Evolutionary conservation across 148 eudicot species (phyloP), one percentile per base, ranked within the genome.

Genomic region (Silene uniflora): DNA sequence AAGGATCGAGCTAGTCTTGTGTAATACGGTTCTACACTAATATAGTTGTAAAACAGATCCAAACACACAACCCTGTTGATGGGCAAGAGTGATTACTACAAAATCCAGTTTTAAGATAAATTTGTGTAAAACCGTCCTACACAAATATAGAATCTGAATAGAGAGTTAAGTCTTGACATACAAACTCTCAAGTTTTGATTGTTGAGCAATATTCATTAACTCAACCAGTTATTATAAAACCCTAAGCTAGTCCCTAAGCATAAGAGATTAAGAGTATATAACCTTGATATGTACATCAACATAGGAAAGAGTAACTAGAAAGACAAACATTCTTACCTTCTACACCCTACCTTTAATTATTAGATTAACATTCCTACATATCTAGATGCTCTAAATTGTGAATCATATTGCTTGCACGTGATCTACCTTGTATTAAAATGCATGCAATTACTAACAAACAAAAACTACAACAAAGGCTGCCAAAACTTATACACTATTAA

Each of bases 401-500:
- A 81, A 77, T 75, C 75, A 77, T 25, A 77, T 73, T 77, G 81
- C 81, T 47, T 69, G 78, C 84, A 81, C 84, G 81, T 81, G 84
- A 74, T 77, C 73, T 27, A 64, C 81, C 23, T 39, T 73, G 76
- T 46, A 58, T 66, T 35, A 55, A 49, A 76, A 23, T 65, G 63
- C 81, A 81, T 77, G 81, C 84, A 81, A 7, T 68, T 62, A 77
- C 62, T 68, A 77, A 73, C 2, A 47, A 47, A 73, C 77, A 77
- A 77, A 81, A 76, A 81, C 74, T 73, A 11, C 17, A 49, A 9
- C 13, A 61, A 81, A 77, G 72, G 72, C 84, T 77, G 84, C 74
- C 81, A 77, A 52, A 32, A 0, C 3, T 29, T 32, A 32, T 32
- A 2, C 3, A 32, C 35, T 32, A 32, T 16, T 56, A 1, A 16